These are phyloP conservation scores for Eimeria falciformis DNA, from an alignment of 169 alveolate species.

Conservation along the genomic window DNA sequence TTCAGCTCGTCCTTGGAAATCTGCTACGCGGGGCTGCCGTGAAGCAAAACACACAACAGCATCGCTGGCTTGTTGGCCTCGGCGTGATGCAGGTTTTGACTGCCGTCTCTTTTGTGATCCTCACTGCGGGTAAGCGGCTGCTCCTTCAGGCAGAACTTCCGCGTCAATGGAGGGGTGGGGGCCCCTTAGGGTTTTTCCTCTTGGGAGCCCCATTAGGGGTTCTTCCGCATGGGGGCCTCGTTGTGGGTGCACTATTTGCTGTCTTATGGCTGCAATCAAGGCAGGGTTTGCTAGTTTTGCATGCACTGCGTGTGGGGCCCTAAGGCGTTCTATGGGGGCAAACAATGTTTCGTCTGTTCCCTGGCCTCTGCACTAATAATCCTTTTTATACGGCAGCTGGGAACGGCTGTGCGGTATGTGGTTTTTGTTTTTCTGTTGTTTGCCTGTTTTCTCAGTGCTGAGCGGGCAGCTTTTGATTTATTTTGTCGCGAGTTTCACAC, in stretches of 20 bases:
- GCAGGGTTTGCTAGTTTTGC: no score
- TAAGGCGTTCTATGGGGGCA: neutral
- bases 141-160: neutral
- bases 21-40: slow-evolving; percentile 68
- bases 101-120: slow-evolving; percentile 23
- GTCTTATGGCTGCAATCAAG: no score
- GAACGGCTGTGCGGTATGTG: neutral
- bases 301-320: no score
- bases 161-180: no score
- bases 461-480: slow-evolving; percentile 72
- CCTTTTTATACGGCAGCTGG: no score
- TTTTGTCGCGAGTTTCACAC: slow-evolving; percentile 52
- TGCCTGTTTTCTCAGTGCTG: slow-evolving; percentile 25
- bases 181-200: no score
- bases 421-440: neutral
- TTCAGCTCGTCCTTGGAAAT: slow-evolving; percentile 68
- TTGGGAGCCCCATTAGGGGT: no score
- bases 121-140: slow-evolving; percentile 67
- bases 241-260: no score
- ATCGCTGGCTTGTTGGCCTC: slow-evolving; percentile 64
- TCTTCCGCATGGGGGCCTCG: no score
- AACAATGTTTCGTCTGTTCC: neutral
- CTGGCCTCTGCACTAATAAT: neutral
- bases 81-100: slow-evolving; percentile 67
- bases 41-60: slow-evolving; percentile 68